A percentile compares a stretch with the other conserved stretches of the same genome.
Evolutionary conservation across 805 yeast genomes (phyloP).

Genomic region (Wickerhamiella allomyrinae): DNA sequence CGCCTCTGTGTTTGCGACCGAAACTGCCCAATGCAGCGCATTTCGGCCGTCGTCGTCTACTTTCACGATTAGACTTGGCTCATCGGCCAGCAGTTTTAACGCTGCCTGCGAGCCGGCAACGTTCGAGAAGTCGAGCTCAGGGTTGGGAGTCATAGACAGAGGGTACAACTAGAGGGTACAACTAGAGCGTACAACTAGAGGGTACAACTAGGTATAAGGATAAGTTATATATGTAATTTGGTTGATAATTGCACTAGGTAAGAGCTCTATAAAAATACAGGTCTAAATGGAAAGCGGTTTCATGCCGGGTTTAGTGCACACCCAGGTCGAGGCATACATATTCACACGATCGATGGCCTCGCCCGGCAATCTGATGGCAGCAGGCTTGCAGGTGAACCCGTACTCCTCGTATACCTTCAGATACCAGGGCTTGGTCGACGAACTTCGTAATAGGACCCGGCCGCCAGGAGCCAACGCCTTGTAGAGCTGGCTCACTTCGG

Average conservation of each 20-base stretch:
- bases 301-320: constrained; percentile 40
- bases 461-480: constrained; percentile 54
- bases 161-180: too few species aligned
- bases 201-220: too few species aligned
- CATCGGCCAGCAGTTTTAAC: not conserved
- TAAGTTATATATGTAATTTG: too few species aligned
- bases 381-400: constrained; percentile 59
- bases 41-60: constrained; percentile 63
- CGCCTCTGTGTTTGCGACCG: constrained; percentile 41
- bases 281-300: not conserved
- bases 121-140: too few species aligned
- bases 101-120: not conserved
- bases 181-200: too few species aligned
- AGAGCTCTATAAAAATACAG: too few species aligned
- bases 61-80: constrained; percentile 5
- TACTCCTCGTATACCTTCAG: constrained; percentile 47
- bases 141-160: too few species aligned
- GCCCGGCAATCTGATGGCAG: constrained; percentile 51
- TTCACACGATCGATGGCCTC: constrained; percentile 63
- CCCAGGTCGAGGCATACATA: constrained; percentile 85
- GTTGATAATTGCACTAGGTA: too few species aligned
- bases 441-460: constrained; percentile 62
- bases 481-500: constrained; percentile 51
- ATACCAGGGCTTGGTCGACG: constrained; percentile 66
- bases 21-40: constrained; percentile 81